Evolutionary conservation across 1,139 yeast genomes (phyloP).

Genomic region (Scheffersomyces illinoinensis): DNA sequence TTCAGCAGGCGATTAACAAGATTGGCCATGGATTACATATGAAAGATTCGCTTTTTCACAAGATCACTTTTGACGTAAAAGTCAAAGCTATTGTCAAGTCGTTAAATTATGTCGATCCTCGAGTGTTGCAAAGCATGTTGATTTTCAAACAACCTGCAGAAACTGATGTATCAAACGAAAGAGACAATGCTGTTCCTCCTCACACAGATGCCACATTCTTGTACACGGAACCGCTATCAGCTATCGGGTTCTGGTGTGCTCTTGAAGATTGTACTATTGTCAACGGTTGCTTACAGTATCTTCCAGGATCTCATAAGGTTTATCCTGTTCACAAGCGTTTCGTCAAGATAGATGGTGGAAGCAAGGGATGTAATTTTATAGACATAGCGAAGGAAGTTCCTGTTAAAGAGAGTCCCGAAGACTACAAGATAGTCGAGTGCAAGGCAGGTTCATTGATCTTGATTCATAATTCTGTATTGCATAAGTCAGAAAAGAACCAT

Average conservation of each 20-base stretch:
- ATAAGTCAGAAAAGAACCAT: constrained; percentile 64
- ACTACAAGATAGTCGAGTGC: constrained; percentile 58
- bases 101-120: constrained; percentile 60
- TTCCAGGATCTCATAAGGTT: constrained; percentile 73
- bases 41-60: constrained; percentile 45
- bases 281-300: constrained; percentile 71
- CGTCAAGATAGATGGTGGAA: constrained; percentile 51
- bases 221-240: constrained; percentile 69
- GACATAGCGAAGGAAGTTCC: constrained; percentile 22
- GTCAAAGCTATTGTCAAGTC: constrained; percentile 54
- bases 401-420: constrained; percentile 25
- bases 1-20: constrained; percentile 65
- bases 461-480: constrained; percentile 70
- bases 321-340: constrained; percentile 64
- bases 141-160: constrained; percentile 70
- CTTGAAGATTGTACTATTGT: constrained; percentile 67
- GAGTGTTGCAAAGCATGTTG: constrained; percentile 77
- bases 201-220: constrained; percentile 79
- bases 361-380: constrained; percentile 54
- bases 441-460: constrained; percentile 71
- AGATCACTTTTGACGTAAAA: constrained; percentile 52
- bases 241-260: constrained; percentile 84
- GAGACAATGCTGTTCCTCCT: constrained; percentile 73
- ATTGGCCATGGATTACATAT: constrained; percentile 79
- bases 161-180: constrained; percentile 36